Evolutionary conservation across 306 rosid species (phyloP).

Genomic region (Quercus parvula): DNA sequence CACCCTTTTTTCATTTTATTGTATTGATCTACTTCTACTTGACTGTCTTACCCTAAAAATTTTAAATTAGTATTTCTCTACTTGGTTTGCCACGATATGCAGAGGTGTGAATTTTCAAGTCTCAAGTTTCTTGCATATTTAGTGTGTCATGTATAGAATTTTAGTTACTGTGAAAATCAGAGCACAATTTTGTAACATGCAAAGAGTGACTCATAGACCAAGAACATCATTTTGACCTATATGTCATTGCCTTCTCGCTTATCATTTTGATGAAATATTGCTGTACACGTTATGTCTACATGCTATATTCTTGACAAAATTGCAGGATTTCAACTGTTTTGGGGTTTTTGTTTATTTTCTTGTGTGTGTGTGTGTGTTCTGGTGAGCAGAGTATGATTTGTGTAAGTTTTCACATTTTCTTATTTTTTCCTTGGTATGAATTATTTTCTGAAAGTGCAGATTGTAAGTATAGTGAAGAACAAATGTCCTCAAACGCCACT

Average conservation of each 20-base stretch:
- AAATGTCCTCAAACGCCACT: slow-evolving; percentile 79
- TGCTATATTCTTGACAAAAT: not conserved
- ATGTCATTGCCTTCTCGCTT: not conserved
- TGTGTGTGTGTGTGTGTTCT: too few relatives aligned
- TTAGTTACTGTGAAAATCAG: not conserved
- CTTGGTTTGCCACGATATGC: not conserved
- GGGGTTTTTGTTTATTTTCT: slow-evolving; percentile 16
- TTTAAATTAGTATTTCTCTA: too few relatives aligned
- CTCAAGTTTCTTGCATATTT: not conserved
- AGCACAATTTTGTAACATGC: not conserved
- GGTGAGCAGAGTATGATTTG: too few relatives aligned
- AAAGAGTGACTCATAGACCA: not conserved
- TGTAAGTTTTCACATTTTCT: too few relatives aligned
- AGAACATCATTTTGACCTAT: not conserved
- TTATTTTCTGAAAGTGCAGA: not conserved
- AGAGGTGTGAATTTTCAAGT: not conserved
- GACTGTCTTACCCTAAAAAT: too few relatives aligned
- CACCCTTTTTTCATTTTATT: not conserved
- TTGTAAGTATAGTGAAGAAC: slow-evolving; percentile 60
- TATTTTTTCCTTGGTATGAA: too few relatives aligned
- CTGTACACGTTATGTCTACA: not conserved
- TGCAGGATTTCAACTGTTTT: not conserved
- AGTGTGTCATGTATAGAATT: not conserved
- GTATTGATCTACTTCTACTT: not conserved
- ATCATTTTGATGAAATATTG: not conserved